These are phyloP conservation scores for Phaeolepiota aurea DNA, from an alignment of 768 basidiomycete species.

Conservation along the genomic window DNA sequence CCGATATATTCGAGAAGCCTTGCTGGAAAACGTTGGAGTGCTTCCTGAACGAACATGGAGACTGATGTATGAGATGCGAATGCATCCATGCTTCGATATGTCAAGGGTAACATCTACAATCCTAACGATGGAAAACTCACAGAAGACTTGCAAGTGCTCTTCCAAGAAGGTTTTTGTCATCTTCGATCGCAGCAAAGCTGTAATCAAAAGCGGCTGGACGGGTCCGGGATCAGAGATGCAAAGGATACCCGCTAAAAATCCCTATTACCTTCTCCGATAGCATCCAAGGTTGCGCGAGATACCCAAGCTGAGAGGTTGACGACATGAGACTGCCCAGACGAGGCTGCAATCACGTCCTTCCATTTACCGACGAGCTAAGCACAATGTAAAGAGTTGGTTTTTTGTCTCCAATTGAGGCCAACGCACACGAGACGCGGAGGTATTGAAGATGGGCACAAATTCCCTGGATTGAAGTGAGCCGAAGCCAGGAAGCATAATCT, in stretches of 20 bases:
- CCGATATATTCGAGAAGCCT: slow-evolving; percentile 25
- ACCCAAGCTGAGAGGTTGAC: slow-evolving; percentile 27
- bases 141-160: slow-evolving; percentile 25
- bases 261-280: slow-evolving; percentile 39
- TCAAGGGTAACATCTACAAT: not conserved
- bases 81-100: slow-evolving; percentile 14
- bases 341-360: slow-evolving; percentile 24
- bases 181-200: slow-evolving; percentile 30
- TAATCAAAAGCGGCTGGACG: slow-evolving; percentile 44
- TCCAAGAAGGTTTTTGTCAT: slow-evolving; percentile 26
- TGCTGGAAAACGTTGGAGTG: slow-evolving; percentile 20
- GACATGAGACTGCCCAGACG: slow-evolving; percentile 17
- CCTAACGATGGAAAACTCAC: slow-evolving; percentile 14
- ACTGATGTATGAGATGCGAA: slow-evolving; percentile 19
- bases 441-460: slow-evolving; percentile 29
- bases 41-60: slow-evolving; percentile 22
- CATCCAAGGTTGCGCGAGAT: slow-evolving; percentile 41
- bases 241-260: too few species aligned
- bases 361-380: slow-evolving; percentile 28
- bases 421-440: slow-evolving; percentile 4
- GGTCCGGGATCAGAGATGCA: too few species aligned
- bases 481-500: slow-evolving; percentile 38
- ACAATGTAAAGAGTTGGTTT: slow-evolving; percentile 1
- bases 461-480: slow-evolving; percentile 20
- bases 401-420: slow-evolving; percentile 3